Evolutionary conservation across 75 land plant species (phyloP).

Genomic region (Cunninghamia lanceolata): DNA sequence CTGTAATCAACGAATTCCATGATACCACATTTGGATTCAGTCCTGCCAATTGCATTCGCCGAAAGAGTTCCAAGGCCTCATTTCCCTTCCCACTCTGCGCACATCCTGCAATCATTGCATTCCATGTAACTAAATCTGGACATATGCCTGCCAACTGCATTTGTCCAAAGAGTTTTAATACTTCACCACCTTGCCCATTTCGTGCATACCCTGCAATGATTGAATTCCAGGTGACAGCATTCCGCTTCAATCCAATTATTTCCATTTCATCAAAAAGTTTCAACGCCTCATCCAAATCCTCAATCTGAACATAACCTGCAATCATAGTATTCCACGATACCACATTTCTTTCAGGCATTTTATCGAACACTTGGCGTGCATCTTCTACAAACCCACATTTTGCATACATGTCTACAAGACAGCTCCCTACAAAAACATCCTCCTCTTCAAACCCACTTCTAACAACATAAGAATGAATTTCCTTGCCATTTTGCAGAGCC

Average conservation of each 20-base stretch:
- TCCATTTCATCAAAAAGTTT: constrained; percentile 36
- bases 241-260: constrained; percentile 14
- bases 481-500: constrained; percentile 18
- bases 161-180: constrained; percentile 28
- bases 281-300: constrained; percentile 28
- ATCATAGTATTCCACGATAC: constrained; percentile 69
- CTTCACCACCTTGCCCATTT: constrained; percentile 27
- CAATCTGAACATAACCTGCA: constrained; percentile 47
- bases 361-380: constrained; percentile 40
- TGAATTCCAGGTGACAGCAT: constrained; percentile 63
- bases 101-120: constrained; percentile 17
- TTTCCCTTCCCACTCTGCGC: neutral
- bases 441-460: constrained; percentile 1
- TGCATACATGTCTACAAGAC: constrained; percentile 55
- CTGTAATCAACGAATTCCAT: constrained; percentile 24
- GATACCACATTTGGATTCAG: constrained; percentile 15
- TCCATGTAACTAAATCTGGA: constrained; percentile 19
- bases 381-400: constrained; percentile 26
- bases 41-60: neutral
- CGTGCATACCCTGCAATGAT: constrained; percentile 52
- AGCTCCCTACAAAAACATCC: constrained; percentile 38
- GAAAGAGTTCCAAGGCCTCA: constrained; percentile 7
- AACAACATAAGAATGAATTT: constrained; percentile 13
- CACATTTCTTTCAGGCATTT: constrained; percentile 33
- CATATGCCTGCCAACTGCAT: constrained; percentile 28